Base-by-base conservation (phyloP, 805 yeast species). In the Torulaspora microellipsoides region DNA sequence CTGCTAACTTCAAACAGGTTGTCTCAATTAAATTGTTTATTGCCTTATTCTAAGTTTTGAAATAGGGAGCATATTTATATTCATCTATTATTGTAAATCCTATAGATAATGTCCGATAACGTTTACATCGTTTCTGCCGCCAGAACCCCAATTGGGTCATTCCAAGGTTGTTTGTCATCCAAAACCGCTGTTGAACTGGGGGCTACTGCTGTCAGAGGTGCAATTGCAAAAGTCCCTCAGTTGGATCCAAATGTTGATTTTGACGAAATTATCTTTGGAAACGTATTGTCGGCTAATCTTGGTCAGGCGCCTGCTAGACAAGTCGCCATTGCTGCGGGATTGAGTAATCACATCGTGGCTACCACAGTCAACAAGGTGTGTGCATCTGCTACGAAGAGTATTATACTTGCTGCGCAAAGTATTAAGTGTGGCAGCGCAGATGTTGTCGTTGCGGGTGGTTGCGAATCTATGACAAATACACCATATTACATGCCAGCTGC, bases 231-330 rank as follows among this genome's bases (percentile, higher is more conserved):
- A 59, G 90, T 85, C 34, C 95, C 95, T 43, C 78, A 81, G 64
- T 76, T 90, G 68, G 75, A 83, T 55, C 80, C 95, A 37, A 34
- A 48, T 9, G 75, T 76, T 34, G 81, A 76, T 52, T 93, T 86
- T 43, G 95, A 90, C 52, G 98, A 91, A 68, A 81, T 91, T 62
- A 76, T 85, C 60, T 89, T 89, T 65, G 99, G 99, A 60, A 85
- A 88, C 60, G 99, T 89, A 38, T 69, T 88, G 60, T 86, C 85
- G 60, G 98, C 97, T 51, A 87, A 87, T 59, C 82, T 86, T 48
- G 98, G 99, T 50, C 99, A 91, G 71, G 89, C 91, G 46, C 98
- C 99, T 34, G 99, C 99, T 29, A 83, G 98, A 70, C 99, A 91
- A 71, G 98, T 91, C 45, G 96, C 96, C 12, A 61, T 91, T 53